phyloP scores from a whole-genome alignment of 768 basidiomycete genomes.

The Chlorophyllum brunneum region DNA sequence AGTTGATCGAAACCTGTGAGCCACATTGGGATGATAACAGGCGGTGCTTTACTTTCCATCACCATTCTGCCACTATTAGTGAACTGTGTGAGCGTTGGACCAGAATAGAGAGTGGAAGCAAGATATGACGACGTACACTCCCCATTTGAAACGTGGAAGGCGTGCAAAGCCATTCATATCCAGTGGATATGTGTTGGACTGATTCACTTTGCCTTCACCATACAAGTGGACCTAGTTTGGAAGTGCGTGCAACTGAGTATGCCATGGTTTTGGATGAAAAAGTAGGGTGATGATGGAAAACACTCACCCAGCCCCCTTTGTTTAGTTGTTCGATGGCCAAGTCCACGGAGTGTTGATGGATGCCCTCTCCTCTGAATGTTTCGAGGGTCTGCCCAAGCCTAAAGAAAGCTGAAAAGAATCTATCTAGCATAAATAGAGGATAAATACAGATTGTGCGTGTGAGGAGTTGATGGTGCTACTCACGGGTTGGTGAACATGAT shows the following conservation, averaged over 20 bases:
- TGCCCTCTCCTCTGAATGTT: constrained; percentile 86
- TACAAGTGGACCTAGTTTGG: constrained; percentile 77
- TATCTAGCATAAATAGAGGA: constrained; percentile 34
- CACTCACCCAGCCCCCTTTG: constrained; percentile 79
- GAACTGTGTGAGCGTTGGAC: constrained; percentile 7
- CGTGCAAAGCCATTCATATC: constrained; percentile 38
- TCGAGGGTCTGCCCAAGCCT: constrained; percentile 87
- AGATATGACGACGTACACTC: constrained; percentile 60
- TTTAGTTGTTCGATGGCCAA: constrained; percentile 78
- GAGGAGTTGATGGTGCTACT: constrained; percentile 25
- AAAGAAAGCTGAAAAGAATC: constrained; percentile 83
- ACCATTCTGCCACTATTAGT: constrained; percentile 71
- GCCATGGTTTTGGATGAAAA: not conserved
- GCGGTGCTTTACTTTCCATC: constrained; percentile 54
- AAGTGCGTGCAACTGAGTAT: not conserved
- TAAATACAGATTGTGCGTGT: not conserved
- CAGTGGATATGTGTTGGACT: constrained; percentile 48
- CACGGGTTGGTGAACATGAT: constrained; percentile 94
- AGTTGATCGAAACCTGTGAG: constrained; percentile 80
- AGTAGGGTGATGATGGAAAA: not conserved
- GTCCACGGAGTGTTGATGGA: constrained; percentile 86
- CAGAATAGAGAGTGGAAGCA: not conserved
- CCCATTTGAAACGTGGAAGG: constrained; percentile 90
- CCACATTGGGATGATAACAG: constrained; percentile 91
- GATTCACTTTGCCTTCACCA: constrained; percentile 86